phyloP scores from a whole-genome alignment of 768 basidiomycete genomes.

The Tubosaeta sp. region DNA sequence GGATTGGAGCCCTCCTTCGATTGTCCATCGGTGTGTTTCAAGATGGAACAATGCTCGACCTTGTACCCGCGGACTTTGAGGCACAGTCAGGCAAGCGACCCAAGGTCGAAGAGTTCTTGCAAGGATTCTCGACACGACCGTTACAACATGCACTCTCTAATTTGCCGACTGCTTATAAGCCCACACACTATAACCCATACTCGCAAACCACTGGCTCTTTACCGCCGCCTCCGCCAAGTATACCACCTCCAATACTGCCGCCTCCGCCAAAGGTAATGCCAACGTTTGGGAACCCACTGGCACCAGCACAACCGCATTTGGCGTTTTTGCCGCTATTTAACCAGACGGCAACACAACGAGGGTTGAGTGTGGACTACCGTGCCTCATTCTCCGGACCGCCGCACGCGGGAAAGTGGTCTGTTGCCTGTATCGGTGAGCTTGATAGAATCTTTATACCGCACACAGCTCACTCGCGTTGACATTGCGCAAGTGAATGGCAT shows the following conservation, averaged over 20 bases:
- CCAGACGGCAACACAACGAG: conserved; percentile 64
- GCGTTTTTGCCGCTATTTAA: conserved; percentile 74
- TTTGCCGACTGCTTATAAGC: conserved; percentile 15
- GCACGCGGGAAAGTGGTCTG: conserved; percentile 65
- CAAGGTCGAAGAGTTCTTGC: conserved; percentile 29
- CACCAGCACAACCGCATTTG: conserved; percentile 58
- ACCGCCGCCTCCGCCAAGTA: conserved; percentile 24
- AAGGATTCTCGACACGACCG: conserved; percentile 28
- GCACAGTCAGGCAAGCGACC: conserved; percentile 28
- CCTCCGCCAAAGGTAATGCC: conserved; percentile 33
- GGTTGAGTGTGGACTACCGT: conserved; percentile 57
- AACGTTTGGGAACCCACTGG: conserved; percentile 48
- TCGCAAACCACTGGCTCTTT: conserved; percentile 10
- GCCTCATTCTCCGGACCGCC: conserved; percentile 60
- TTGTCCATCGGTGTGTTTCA: conserved; percentile 18
- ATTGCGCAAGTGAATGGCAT: conserved; percentile 59
- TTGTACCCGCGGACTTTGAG: conserved; percentile 24
- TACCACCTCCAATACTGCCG: conserved; percentile 32
- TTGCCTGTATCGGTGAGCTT: conserved; percentile 62
- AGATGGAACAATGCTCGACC: conserved; percentile 11
- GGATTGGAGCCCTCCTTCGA: conserved; percentile 47
- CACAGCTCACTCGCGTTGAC: conserved; percentile 1
- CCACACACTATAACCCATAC: conserved; percentile 31
- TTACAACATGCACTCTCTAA: conserved; percentile 19
- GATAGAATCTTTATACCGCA: neutral